Base-by-base conservation (phyloP, 78 protist species). In the Trichosphaerium sp. region DNA sequence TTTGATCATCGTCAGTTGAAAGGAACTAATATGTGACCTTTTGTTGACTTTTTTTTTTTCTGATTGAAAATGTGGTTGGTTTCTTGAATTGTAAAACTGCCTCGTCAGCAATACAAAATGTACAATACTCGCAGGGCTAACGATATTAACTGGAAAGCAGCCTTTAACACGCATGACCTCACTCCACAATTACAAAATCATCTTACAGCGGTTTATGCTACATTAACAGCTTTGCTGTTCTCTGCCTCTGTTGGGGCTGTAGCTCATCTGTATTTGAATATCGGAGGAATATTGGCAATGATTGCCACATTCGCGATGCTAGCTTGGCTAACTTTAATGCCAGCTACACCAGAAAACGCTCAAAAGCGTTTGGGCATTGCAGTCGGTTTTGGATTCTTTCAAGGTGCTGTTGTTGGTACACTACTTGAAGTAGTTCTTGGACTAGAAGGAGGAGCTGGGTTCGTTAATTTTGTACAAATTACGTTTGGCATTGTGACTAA, bases 361-460 rank as follows among this genome's bases (percentile, higher is more conserved):
- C 7, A 34, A 23, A 64, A 34, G 44, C 39, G 69, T 23, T 11
- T 41, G 3, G 51, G 37, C 52, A 7, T 73, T 26, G 32, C 69
- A 10, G 43, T 56, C 18, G 69, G 68, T 21, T 71, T 76, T 59
- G 82, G 80, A 23, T 78, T 78, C 64, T 11, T 71, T 18, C 60
- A 71, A 5, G 83, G 83, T 11, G 2, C 43, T 47, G n/a, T 11
- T n/a, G 26, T 78, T 6, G 76, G 75, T 3, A 66, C 81, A 35
- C n/a, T 78, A 28, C 14, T 70, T 12, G 18, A n/a, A n/a, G n/a
- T n/a, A n/a, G n/a, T n/a, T n/a, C n/a, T n/a, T n/a, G n/a, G n/a
- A n/a, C n/a, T n/a, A n/a, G n/a, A n/a, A n/a, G n/a, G n/a, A n/a
- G n/a, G n/a, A n/a, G n/a, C 3, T 3, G 4, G 4, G 4, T 23